Percentiles rank a stretch among this genome's conserved stretches.
Evolutionary conservation across 2,329 filamentous ascomycete genomes (phyloP).

Genomic region (Paracoccidioides brasiliensis): DNA sequence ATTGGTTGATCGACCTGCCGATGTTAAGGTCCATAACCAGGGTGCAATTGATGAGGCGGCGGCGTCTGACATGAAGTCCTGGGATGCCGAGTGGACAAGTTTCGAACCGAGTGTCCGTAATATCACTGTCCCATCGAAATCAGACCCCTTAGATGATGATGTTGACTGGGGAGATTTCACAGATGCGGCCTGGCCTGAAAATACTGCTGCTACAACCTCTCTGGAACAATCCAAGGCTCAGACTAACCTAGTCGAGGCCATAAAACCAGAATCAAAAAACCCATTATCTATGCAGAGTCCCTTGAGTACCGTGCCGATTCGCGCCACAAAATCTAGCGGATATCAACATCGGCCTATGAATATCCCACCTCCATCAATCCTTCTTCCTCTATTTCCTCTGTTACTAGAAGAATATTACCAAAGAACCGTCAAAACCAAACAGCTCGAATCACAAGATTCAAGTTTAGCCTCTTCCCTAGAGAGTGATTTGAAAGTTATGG

Average conservation of each 20-base stretch:
- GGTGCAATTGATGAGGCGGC: background rate
- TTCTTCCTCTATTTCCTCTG: conserved; percentile 63
- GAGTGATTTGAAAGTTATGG: conserved; percentile 43
- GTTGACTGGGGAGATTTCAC: conserved; percentile 42
- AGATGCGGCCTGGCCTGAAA: conserved; percentile 18
- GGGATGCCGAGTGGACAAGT: background rate
- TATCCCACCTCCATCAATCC: conserved; percentile 72
- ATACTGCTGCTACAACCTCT: background rate
- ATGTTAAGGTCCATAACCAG: conserved; percentile 10
- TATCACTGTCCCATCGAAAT: background rate
- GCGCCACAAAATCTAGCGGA: background rate
- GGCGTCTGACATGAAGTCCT: background rate
- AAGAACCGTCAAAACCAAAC: conserved; percentile 49
- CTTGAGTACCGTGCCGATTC: too few species aligned
- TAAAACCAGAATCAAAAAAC: background rate
- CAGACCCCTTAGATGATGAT: conserved; percentile 26
- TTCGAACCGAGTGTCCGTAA: background rate
- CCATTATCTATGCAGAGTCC: background rate
- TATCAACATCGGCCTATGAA: conserved; percentile 56
- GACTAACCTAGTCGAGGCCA: background rate
- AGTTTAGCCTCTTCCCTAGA: conserved; percentile 16
- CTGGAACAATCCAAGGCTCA: background rate
- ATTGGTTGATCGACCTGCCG: conserved; percentile 19
- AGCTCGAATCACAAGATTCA: conserved; percentile 21
- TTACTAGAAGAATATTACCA: conserved; percentile 54